Conservation (phyloP, 768 basidiomycete species). For the Suillus subaureus region DNA sequence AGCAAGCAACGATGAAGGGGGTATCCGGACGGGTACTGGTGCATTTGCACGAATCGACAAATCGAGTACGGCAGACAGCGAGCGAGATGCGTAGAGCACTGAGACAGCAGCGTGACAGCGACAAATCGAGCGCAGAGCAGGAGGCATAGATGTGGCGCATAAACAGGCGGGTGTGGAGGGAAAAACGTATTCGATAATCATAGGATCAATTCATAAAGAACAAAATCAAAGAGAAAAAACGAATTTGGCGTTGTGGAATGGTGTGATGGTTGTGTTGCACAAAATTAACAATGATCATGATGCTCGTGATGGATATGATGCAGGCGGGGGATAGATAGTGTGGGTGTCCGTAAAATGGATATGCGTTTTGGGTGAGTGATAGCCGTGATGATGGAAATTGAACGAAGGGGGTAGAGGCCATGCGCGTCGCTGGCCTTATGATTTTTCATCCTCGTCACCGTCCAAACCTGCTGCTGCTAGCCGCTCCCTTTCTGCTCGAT, state of each 20-base stretch:
- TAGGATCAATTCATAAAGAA: constrained; percentile 13
- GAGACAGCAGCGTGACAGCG: constrained; percentile 5
- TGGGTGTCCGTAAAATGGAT: constrained; percentile 18
- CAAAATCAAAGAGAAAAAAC: constrained; percentile 10
- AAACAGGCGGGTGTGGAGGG: neutral
- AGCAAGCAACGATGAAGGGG: constrained; percentile 1
- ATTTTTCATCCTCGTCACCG: constrained; percentile 9
- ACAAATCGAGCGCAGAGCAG: constrained; percentile 8
- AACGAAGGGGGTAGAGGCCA: constrained; percentile 4
- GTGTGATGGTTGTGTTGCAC: constrained; percentile 7
- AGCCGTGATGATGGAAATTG: neutral
- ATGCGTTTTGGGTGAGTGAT: constrained; percentile 5
- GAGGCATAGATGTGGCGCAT: constrained; percentile 6
- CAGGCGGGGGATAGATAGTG: constrained; percentile 7
- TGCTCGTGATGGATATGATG: constrained; percentile 14
- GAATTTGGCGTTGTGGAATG: constrained; percentile 6
- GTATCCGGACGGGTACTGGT: neutral
- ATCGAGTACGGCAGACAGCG: constrained; percentile 4
- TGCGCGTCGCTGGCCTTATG: constrained; percentile 1
- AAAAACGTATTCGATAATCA: constrained; percentile 17
- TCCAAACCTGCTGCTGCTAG: constrained; percentile 21
- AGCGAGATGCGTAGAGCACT: neutral
- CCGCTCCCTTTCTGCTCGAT: constrained; percentile 39
- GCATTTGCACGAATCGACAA: constrained; percentile 6
- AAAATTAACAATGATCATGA: constrained; percentile 14